Evolutionary conservation across 371 early-diverging fungal genomes (phyloP).

Genomic region (Mucor sp.): DNA sequence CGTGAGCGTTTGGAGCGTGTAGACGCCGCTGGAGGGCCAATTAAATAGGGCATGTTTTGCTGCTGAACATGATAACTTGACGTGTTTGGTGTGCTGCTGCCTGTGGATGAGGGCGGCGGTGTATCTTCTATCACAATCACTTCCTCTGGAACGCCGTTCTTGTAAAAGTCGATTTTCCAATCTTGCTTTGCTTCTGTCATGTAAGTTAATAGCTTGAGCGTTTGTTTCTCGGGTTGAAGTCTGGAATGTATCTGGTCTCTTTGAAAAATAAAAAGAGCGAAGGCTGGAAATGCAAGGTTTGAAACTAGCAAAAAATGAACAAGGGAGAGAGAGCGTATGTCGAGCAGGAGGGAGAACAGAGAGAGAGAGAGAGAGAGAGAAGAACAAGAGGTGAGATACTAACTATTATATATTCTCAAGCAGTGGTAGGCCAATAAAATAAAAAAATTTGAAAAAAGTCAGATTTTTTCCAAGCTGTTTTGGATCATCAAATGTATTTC

Average conservation of each 20-base stretch:
- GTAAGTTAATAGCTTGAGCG: background rate
- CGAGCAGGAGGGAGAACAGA: background rate
- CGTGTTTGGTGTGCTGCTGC: background rate
- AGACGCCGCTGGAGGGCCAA: constrained; percentile 30
- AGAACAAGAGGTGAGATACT: background rate
- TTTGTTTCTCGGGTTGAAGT: background rate
- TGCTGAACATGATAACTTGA: constrained; percentile 17
- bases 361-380: background rate
- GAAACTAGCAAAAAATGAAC: background rate
- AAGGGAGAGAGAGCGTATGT: background rate
- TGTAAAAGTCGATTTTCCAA: constrained; percentile 59
- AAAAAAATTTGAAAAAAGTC: constrained; percentile 1
- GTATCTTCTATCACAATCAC: constrained; percentile 64
- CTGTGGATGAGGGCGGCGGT: constrained; percentile 42
- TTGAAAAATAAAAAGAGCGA: background rate
- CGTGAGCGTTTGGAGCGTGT: constrained; percentile 34
- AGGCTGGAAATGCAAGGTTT: background rate
- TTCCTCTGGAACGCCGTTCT: constrained; percentile 60
- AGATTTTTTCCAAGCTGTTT: background rate
- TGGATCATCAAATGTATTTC: background rate
- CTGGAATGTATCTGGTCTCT: background rate
- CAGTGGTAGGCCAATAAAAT: background rate
- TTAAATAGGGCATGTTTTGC: constrained; percentile 10
- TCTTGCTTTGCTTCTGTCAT: constrained; percentile 22
- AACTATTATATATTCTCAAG: background rate